Evolutionary conservation across 768 basidiomycete species (phyloP).

Genomic region (Nevesoporus exiguus): DNA sequence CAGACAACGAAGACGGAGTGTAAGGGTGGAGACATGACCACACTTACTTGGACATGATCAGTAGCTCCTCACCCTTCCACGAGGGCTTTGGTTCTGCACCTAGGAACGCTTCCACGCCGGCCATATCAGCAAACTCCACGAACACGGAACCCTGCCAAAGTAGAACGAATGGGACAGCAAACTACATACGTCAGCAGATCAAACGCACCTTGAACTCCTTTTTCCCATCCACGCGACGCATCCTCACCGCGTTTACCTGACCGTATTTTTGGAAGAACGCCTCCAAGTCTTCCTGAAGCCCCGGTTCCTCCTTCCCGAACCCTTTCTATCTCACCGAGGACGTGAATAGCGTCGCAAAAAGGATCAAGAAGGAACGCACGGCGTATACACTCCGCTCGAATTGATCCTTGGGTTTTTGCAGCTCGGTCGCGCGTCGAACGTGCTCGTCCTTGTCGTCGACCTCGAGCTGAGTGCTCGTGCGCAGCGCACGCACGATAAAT

Average conservation of each 20-base stretch:
- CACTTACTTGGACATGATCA: conserved; percentile 84
- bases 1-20: background rate
- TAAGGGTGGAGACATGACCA: background rate
- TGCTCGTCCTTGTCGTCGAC: conserved; percentile 71
- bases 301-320: conserved; percentile 64
- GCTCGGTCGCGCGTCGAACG: conserved; percentile 70
- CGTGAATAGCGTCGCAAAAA: background rate
- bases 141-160: conserved; percentile 83
- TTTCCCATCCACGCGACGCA: conserved; percentile 74
- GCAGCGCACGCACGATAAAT: conserved; percentile 71
- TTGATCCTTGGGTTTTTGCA: conserved; percentile 72
- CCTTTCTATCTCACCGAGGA: conserved; percentile 63
- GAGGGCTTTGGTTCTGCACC: conserved; percentile 77
- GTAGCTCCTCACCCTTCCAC: conserved; percentile 71
- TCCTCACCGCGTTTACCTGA: conserved; percentile 74
- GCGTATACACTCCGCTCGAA: conserved; percentile 88
- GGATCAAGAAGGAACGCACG: conserved; percentile 47
- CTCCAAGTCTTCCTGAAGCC: conserved; percentile 71
- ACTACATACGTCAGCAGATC: background rate
- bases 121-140: conserved; percentile 76
- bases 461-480: conserved; percentile 54
- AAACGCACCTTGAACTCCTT: conserved; percentile 82
- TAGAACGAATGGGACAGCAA: background rate
- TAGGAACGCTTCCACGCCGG: conserved; percentile 70
- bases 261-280: conserved; percentile 79